Percentiles rank a stretch among this genome's conserved stretches.
Conservation (phyloP, 345 rosid species). For the Bruguiera sexangula region DNA sequence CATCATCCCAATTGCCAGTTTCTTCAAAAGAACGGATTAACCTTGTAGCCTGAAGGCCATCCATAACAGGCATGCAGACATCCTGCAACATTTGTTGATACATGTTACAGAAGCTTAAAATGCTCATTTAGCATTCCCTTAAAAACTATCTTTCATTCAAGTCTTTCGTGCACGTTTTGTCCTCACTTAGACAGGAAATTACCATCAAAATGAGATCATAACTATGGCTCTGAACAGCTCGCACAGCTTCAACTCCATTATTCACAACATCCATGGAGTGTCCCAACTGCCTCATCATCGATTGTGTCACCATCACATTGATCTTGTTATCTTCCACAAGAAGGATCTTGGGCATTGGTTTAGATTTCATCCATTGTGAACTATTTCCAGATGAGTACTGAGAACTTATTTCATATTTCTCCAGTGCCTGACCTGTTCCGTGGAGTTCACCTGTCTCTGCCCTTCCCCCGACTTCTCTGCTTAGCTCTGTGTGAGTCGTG, state of each 20-base stretch:
- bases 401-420: slow-evolving; percentile 29
- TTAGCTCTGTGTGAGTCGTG: slow-evolving; percentile 31
- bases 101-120: background rate
- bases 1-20: slow-evolving; percentile 80
- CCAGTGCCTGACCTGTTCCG: slow-evolving; percentile 34
- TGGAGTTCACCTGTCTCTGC: slow-evolving; percentile 31
- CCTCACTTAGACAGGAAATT: slow-evolving; percentile 13
- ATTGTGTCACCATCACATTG: slow-evolving; percentile 73
- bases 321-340: slow-evolving; percentile 96
- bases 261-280: slow-evolving; percentile 69
- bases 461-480: slow-evolving; percentile 28
- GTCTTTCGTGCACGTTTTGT: background rate
- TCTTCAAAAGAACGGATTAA: slow-evolving; percentile 83
- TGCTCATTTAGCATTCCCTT: background rate
- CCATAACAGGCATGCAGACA: slow-evolving; percentile 94
- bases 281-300: slow-evolving; percentile 91
- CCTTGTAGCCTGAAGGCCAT: slow-evolving; percentile 91
- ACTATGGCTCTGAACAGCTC: slow-evolving; percentile 42
- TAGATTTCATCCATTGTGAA: slow-evolving; percentile 27
- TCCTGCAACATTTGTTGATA: slow-evolving; percentile 46
- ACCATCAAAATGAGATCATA: slow-evolving; percentile 87
- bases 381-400: slow-evolving; percentile 21
- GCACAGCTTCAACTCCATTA: slow-evolving; percentile 82
- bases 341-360: slow-evolving; percentile 68
- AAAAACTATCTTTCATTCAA: background rate